Evolutionary conservation across 306 rosid species (phyloP), one percentile per base, ranked within the genome.

Genomic region (Luffa acutangula): DNA sequence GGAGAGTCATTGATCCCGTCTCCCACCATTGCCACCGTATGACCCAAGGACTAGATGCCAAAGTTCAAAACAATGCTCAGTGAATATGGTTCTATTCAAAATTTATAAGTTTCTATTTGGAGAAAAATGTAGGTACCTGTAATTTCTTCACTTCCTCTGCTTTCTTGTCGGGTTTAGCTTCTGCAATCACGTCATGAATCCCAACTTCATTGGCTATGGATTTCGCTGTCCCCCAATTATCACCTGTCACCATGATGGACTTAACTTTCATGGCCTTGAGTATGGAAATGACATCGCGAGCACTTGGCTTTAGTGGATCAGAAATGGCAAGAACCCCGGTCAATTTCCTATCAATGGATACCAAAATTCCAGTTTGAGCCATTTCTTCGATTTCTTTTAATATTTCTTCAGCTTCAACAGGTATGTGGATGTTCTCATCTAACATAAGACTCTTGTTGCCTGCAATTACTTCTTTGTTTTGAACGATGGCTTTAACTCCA

Each of bases 1-100:
- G 97, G 98, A 2, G 98, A 91, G 80, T 93, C 98, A 9, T 93
- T 93, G 76, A 91, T 91, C 7, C 98, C 98, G 82, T 93, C 98
- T 46, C 98, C 98, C 59, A 93, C 97, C 98, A 93, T 91, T 77
- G 94, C 97, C 58, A 91, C 97, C 0, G 75, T 83, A 85, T 82
- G 80, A 2, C 96, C 97, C 77, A 48, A 36, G 70, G 49, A 81
- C 97, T 92, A 10, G 45, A 51, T 11, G 42, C 52, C 57, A 51
- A 33, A 52, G 9, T 52, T 15, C 62, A 51, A 37, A 74, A 74
- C 48, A 48, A 34, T 15, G 63, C 31, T 74, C 9, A 74, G 78
- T 74, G 46, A 25, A 25, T 25, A 25, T 49, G 34, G 25, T 73
- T 33, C 18, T 33, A 73, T 10, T 52, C 45, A 51, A 18, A 31